These are phyloP conservation scores for Nicotiana undulata DNA, from an alignment of 257 asterid genomes.

Conservation along the genomic window DNA sequence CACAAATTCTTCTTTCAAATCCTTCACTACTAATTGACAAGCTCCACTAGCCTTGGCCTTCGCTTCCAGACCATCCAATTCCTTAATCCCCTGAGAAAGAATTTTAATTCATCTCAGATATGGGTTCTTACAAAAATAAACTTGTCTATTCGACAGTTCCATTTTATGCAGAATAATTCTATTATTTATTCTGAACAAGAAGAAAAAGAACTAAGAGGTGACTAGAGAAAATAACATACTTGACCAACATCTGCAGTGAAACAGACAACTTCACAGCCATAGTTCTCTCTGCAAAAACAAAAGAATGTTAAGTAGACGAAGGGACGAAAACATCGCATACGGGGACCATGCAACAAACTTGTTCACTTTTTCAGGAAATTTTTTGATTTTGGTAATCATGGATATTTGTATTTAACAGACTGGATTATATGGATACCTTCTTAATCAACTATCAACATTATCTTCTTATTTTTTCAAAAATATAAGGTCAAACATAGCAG, in stretches of 20 bases:
- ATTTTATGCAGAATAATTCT: background rate
- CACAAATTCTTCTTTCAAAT: constrained; percentile 90
- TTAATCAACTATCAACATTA: background rate
- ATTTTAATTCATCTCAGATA: background rate
- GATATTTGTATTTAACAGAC: background rate
- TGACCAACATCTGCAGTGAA: constrained; percentile 97
- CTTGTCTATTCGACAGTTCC: background rate
- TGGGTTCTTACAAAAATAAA: background rate
- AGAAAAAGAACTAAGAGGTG: background rate
- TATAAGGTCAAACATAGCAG: background rate
- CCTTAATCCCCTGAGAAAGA: constrained; percentile 62
- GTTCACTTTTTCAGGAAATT: background rate
- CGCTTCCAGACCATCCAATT: constrained; percentile 87
- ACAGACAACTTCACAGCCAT: constrained; percentile 94
- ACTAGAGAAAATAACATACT: constrained; percentile 41
- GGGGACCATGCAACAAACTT: background rate
- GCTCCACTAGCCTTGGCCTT: constrained; percentile 99
- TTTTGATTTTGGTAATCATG: background rate
- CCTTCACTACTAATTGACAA: constrained; percentile 91
- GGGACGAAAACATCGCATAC: background rate
- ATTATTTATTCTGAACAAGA: background rate
- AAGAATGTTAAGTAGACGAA: background rate
- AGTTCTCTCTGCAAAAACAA: constrained; percentile 60
- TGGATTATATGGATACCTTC: background rate
- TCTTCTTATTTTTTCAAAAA: background rate